phyloP scores from a whole-genome alignment of 805 yeast species.

The Spathaspora hagerdaliae region DNA sequence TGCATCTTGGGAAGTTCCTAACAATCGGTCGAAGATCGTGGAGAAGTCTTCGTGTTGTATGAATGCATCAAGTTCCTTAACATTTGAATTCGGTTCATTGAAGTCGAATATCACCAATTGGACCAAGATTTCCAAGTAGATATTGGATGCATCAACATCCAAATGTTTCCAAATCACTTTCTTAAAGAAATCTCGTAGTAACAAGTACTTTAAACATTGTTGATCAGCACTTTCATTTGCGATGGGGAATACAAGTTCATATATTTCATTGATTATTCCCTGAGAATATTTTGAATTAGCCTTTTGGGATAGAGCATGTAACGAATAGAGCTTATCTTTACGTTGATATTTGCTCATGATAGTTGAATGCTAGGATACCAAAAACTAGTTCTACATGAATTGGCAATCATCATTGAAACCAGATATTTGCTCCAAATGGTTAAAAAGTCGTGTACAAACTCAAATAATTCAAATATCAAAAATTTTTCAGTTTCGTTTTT shows the following conservation, averaged over 20 bases:
- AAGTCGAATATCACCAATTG: constrained; percentile 9
- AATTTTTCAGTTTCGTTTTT: not conserved
- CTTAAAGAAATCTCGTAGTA: constrained; percentile 17
- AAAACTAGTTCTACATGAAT: too few relatives aligned
- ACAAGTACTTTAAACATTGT: constrained; percentile 7
- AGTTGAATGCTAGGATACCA: too few relatives aligned
- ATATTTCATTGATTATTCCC: constrained; percentile 15
- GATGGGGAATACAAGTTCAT: constrained; percentile 3
- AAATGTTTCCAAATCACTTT: constrained; percentile 40
- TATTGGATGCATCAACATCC: constrained; percentile 34
- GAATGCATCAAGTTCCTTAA: not conserved
- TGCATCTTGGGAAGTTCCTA: constrained; percentile 9
- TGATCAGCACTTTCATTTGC: not conserved
- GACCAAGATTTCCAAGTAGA: constrained; percentile 36
- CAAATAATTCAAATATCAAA: not conserved
- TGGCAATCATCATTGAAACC: too few relatives aligned
- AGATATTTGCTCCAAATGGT: not conserved
- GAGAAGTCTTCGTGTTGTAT: not conserved
- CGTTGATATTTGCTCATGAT: not conserved
- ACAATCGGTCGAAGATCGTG: not conserved
- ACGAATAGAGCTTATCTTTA: not conserved
- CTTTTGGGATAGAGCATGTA: not conserved
- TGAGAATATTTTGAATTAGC: constrained; percentile 8
- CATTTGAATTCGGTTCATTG: not conserved
- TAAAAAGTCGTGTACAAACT: not conserved